Evolutionary conservation across 164 flowering plant species (phyloP).

Genomic region (Piper longum): DNA sequence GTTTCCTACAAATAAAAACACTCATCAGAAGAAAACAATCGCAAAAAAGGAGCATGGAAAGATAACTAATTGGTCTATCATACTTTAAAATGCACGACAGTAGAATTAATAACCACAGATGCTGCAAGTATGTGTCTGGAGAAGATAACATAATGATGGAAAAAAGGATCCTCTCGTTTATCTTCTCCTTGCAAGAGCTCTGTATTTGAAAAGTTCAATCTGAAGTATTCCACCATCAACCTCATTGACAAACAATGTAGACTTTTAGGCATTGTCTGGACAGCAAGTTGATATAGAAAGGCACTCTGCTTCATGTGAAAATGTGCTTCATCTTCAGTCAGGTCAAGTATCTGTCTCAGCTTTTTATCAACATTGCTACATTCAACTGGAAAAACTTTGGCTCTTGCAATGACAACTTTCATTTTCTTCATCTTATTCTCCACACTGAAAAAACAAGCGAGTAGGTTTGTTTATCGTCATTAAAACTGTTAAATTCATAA

Average conservation of each 20-base stretch:
- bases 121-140: slow-evolving; percentile 76
- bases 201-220: slow-evolving; percentile 21
- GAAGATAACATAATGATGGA: slow-evolving; percentile 67
- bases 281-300: slow-evolving; percentile 77
- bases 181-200: slow-evolving; percentile 23
- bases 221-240: slow-evolving; percentile 78
- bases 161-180: slow-evolving; percentile 32
- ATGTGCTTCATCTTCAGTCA: slow-evolving; percentile 86
- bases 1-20: slow-evolving; percentile 32
- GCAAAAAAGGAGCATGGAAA: neutral
- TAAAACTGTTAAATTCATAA: neutral
- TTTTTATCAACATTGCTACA: slow-evolving; percentile 90
- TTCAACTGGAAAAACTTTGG: slow-evolving; percentile 47
- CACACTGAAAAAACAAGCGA: slow-evolving; percentile 29
- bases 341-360: slow-evolving; percentile 66
- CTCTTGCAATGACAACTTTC: slow-evolving; percentile 51
- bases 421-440: slow-evolving; percentile 41
- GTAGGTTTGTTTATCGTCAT: neutral
- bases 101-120: slow-evolving; percentile 89
- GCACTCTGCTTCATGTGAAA: slow-evolving; percentile 96
- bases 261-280: slow-evolving; percentile 90
- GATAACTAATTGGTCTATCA: slow-evolving; percentile 1
- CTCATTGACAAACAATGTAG: slow-evolving; percentile 87
- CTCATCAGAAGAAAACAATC: neutral
- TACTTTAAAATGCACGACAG: slow-evolving; percentile 66